Conservation (phyloP, 257 asterid genomes). For the Haberlea rhodopensis region DNA sequence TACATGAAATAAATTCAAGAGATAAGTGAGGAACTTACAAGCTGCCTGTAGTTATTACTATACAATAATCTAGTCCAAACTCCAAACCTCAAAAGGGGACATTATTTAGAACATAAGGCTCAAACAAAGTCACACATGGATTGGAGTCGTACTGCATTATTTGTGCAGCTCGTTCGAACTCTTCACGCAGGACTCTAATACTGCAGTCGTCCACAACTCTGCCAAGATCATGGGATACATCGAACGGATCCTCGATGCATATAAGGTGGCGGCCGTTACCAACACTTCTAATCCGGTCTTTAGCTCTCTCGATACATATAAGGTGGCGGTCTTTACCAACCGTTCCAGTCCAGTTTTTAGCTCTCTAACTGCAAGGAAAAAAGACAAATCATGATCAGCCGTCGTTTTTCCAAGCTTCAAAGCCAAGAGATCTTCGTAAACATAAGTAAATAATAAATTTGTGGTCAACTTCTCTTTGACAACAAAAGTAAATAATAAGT, state of each 20-base stretch:
- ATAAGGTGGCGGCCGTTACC: conserved; percentile 94
- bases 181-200: conserved; percentile 84
- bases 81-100: too few relatives aligned
- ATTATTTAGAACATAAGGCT: conserved; percentile 75
- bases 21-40: too few relatives aligned
- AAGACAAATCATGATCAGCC: background rate
- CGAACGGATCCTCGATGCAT: conserved; percentile 98
- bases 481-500: too few relatives aligned
- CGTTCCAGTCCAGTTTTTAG: too few relatives aligned
- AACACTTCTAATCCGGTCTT: conserved; percentile 93
- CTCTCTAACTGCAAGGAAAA: conserved; percentile 11
- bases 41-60: too few relatives aligned
- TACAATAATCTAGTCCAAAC: too few relatives aligned
- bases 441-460: too few relatives aligned
- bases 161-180: conserved; percentile 94
- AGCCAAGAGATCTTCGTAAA: too few relatives aligned
- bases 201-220: conserved; percentile 85
- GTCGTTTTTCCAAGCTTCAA: background rate
- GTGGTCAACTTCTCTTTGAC: too few relatives aligned
- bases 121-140: conserved; percentile 64
- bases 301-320: conserved; percentile 69
- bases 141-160: conserved; percentile 67
- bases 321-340: too few relatives aligned
- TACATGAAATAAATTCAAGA: too few relatives aligned
- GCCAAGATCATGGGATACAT: conserved; percentile 86